Percentiles rank a stretch among this genome's conserved stretches.
These are phyloP conservation scores for Yamadazyma atmosphaerica DNA, from an alignment of 1,139 yeast genomes.

Conservation along the genomic window DNA sequence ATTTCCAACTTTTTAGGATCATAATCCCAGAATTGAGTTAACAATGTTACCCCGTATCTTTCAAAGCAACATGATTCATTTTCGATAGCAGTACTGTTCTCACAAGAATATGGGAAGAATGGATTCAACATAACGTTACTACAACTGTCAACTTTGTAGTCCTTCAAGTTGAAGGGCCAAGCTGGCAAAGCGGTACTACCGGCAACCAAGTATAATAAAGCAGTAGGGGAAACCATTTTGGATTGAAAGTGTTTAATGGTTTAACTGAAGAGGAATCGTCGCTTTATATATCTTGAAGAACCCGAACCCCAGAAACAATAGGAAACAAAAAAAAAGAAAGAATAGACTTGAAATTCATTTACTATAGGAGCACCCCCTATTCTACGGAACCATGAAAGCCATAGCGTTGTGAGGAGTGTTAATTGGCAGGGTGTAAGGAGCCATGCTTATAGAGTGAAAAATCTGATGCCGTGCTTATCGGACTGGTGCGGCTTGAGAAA, in stretches of 20 bases:
- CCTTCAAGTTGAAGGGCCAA: conserved; percentile 1
- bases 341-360: neutral
- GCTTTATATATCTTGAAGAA: conserved; percentile 1
- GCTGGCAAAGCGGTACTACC: conserved; percentile 4
- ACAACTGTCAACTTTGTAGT: conserved; percentile 8
- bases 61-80: conserved; percentile 36
- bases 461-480: conserved; percentile 2
- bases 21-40: conserved; percentile 45
- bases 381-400: neutral
- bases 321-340: neutral
- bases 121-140: conserved; percentile 8
- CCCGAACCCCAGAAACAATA: neutral
- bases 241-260: neutral
- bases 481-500: neutral
- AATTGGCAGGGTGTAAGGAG: too few relatives aligned
- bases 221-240: conserved; percentile 7
- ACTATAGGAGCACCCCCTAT: neutral
- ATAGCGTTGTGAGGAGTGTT: neutral
- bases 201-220: conserved; percentile 6
- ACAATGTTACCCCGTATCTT: conserved; percentile 35
- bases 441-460: neutral
- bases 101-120: conserved; percentile 24
- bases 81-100: conserved; percentile 23
- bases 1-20: conserved; percentile 23
- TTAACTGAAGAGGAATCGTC: too few relatives aligned